Conservation (phyloP, 1,284 basidiomycete genomes). For the Singerocomus inundabilis region DNA sequence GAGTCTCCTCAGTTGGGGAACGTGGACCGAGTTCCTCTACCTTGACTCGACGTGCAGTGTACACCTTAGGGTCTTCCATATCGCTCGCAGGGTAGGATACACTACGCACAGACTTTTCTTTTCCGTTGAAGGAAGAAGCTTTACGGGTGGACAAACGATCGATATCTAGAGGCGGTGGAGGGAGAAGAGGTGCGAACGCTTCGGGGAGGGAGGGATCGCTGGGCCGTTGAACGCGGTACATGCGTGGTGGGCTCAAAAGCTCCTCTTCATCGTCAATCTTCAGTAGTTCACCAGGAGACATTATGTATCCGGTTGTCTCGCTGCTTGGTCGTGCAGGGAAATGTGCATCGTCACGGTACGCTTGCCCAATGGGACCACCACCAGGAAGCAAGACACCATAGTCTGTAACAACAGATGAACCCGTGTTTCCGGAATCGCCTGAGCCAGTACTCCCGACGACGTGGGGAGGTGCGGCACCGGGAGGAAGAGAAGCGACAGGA, state of each 20-base stretch:
- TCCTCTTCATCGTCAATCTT: slow-evolving; percentile 34
- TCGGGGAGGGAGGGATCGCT: slow-evolving; percentile 30
- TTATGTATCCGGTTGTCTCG: slow-evolving; percentile 28
- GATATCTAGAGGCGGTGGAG: slow-evolving; percentile 38
- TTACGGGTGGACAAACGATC: slow-evolving; percentile 35
- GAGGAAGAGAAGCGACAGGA: slow-evolving; percentile 31
- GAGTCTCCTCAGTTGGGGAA: slow-evolving; percentile 23
- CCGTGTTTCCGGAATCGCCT: slow-evolving; percentile 22
- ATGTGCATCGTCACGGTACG: slow-evolving; percentile 26
- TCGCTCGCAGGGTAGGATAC: slow-evolving; percentile 39
- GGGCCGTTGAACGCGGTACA: slow-evolving; percentile 25
- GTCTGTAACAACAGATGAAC: slow-evolving; percentile 30
- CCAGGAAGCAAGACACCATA: slow-evolving; percentile 33
- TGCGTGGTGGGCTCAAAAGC: slow-evolving; percentile 20
- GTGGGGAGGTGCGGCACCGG: slow-evolving; percentile 31
- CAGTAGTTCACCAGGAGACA: slow-evolving; percentile 31
- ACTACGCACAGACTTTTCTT: slow-evolving; percentile 34
- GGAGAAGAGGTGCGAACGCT: slow-evolving; percentile 38
- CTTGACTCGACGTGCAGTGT: slow-evolving; percentile 59
- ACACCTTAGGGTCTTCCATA: slow-evolving; percentile 50
- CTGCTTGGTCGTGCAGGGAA: slow-evolving; percentile 30
- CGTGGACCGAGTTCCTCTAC: slow-evolving; percentile 45
- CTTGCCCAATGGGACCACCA: slow-evolving; percentile 33
- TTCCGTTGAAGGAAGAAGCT: slow-evolving; percentile 30
- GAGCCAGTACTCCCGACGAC: slow-evolving; percentile 32